These are phyloP conservation scores for Diplocarpon mali DNA, from an alignment of 2,329 filamentous ascomycete species.

Conservation along the genomic window DNA sequence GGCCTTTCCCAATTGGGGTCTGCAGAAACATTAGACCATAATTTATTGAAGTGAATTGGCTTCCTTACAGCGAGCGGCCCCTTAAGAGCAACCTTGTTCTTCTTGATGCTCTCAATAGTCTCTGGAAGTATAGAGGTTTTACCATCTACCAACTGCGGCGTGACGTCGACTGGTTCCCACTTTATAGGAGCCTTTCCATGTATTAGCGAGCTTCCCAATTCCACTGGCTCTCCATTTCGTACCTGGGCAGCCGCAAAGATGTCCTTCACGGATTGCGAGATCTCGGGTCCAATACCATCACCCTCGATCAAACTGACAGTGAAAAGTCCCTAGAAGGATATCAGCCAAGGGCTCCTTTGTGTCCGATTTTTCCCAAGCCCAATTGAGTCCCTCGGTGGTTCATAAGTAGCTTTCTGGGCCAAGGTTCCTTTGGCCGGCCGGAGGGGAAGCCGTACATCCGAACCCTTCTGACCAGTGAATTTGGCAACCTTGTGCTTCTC, in stretches of 20 bases:
- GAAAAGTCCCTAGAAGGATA: conserved; percentile 65
- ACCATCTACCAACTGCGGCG: conserved; percentile 84
- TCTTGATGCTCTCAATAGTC: conserved; percentile 85
- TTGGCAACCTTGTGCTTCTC: conserved; percentile 67
- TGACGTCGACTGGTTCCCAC: conserved; percentile 97
- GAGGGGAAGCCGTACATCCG: conserved; percentile 54
- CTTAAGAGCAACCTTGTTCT: conserved; percentile 96
- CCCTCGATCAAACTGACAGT: conserved; percentile 96
- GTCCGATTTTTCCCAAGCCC: conserved; percentile 6
- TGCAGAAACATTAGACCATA: conserved; percentile 28
- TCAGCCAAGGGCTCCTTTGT: conserved; percentile 14
- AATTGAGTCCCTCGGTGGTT: conserved; percentile 17
- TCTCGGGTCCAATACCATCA: conserved; percentile 97
- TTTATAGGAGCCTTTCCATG: conserved; percentile 65
- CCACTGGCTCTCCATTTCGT: conserved; percentile 23
- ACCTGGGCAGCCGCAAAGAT: conserved; percentile 95
- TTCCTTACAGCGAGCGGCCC: conserved; percentile 79
- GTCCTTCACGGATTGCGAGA: conserved; percentile 95
- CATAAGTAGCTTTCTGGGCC: conserved; percentile 10
- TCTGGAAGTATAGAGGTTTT: conserved; percentile 90
- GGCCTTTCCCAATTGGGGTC: conserved; percentile 96
- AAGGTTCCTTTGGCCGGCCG: conserved; percentile 26
- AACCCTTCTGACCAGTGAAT: conserved; percentile 83
- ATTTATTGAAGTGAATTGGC: conserved; percentile 12
- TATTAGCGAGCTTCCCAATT: conserved; percentile 15